Conservation (phyloP, 495 filamentous ascomycete species). For the Hypoxylon perforatum region DNA sequence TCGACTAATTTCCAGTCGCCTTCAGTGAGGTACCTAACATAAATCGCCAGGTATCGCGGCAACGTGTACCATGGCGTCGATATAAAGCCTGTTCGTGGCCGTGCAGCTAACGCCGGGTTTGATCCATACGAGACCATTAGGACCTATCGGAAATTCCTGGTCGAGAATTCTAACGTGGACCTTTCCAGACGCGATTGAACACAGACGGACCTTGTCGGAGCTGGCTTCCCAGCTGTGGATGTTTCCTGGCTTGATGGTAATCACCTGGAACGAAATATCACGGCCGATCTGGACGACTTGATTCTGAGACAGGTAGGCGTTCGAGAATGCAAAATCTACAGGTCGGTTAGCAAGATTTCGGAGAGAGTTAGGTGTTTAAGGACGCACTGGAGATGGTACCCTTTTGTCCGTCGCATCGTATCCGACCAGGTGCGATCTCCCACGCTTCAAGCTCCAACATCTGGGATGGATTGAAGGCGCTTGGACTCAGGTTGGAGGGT, state of each 20-base stretch:
- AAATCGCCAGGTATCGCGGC: slow-evolving; percentile 40
- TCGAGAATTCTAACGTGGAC: slow-evolving; percentile 41
- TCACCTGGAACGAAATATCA: slow-evolving; percentile 49
- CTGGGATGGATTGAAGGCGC: slow-evolving; percentile 10
- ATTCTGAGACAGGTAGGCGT: slow-evolving; percentile 48
- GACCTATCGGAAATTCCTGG: slow-evolving; percentile 50
- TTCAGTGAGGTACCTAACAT: background rate
- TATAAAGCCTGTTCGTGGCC: slow-evolving; percentile 47
- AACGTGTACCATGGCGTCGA: slow-evolving; percentile 51
- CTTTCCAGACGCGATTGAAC: slow-evolving; percentile 51
- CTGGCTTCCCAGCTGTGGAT: slow-evolving; percentile 38
- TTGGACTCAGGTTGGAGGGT: background rate
- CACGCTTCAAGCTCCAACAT: slow-evolving; percentile 53
- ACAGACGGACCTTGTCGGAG: slow-evolving; percentile 40
- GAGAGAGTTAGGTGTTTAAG: background rate
- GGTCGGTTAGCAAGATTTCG: background rate
- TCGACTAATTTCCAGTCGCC: too few species aligned
- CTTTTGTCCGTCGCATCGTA: slow-evolving; percentile 21
- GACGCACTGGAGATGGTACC: slow-evolving; percentile 41
- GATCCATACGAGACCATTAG: slow-evolving; percentile 50
- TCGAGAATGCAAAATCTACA: slow-evolving; percentile 53
- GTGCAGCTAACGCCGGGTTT: slow-evolving; percentile 36
- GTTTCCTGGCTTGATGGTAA: slow-evolving; percentile 44
- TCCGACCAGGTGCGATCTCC: slow-evolving; percentile 49
- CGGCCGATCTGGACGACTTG: slow-evolving; percentile 42